Evolutionary conservation across 768 basidiomycete species (phyloP), one percentile per base, ranked within the genome.

Genomic region (Chlorophyllum brunneum): DNA sequence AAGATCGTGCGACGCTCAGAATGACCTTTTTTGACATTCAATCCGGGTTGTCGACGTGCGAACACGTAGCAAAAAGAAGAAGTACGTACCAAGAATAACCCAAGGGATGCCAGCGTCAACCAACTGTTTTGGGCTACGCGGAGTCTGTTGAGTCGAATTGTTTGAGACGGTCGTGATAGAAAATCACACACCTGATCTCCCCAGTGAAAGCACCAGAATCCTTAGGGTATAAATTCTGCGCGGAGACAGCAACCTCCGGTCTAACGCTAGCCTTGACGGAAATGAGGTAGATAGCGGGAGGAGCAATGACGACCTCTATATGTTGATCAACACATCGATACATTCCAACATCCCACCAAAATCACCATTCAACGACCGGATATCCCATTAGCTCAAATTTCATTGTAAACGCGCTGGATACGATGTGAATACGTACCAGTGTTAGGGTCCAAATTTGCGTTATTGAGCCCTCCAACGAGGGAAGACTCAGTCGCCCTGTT

Each of bases 1-100:
- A 98, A 99, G 58, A 94, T 67, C 6, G 91, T 86, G 56, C 97
- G 86, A 58, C 97, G 90, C 70, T 99, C 97, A 39, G 95, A 98
- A 77, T 99, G 97, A 31, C 95, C 88, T 88, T 36, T 24, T 20
- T 30, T 33, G 39, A 30, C 33, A 56, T 26, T 30, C 53, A 34
- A 41, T 52, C 23, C 11, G 20, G 31, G 41, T 23, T 52, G 54
- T 42, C 54, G 43, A 54, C 43, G 30, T 31, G 18, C 41, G 41
- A 40, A 37, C 31, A n/a, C 37, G 29, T 16, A 44, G 8, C 52
- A 15, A 41, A 34, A 15, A 38, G 39, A 15, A 30, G 26, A 56
- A 22, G 3, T 10, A 57, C 78, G 26, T 61, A 88, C 88, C 95
- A 45, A 98, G 81, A 68, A 99, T 88, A 59, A 97, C 93, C 67